These are phyloP conservation scores for Bruguiera parviflora DNA, from an alignment of 345 rosid genomes.

Conservation along the genomic window DNA sequence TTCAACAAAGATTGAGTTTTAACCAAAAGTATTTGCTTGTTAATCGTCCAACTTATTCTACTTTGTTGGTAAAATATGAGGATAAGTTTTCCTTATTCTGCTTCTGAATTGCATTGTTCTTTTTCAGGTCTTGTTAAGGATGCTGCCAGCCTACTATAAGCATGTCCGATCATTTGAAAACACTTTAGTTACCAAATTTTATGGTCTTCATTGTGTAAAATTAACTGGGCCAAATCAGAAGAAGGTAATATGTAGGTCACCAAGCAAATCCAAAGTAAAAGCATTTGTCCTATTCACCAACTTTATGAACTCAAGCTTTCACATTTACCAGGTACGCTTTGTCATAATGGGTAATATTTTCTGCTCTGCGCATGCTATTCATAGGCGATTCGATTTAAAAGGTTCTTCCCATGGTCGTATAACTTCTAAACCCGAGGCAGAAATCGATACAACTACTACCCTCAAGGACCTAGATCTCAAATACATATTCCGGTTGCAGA, in stretches of 20 bases:
- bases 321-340: slow-evolving; percentile 63
- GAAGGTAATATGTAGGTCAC: slow-evolving; percentile 49
- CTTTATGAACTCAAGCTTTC: slow-evolving; percentile 1
- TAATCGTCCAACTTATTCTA: neutral
- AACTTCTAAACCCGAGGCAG: slow-evolving; percentile 79
- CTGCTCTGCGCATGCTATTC: slow-evolving; percentile 64
- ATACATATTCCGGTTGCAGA: slow-evolving; percentile 65
- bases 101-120: neutral
- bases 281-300: neutral
- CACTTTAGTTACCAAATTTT: slow-evolving; percentile 88
- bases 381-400: slow-evolving; percentile 90
- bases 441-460: slow-evolving; percentile 83
- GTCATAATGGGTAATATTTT: slow-evolving; percentile 95
- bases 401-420: slow-evolving; percentile 98
- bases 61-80: neutral
- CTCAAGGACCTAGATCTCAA: slow-evolving; percentile 98
- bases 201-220: slow-evolving; percentile 94
- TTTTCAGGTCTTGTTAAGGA: slow-evolving; percentile 79
- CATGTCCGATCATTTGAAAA: slow-evolving; percentile 85
- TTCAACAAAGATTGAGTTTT: neutral
- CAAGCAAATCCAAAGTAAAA: neutral
- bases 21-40: too few relatives aligned
- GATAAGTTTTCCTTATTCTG: neutral
- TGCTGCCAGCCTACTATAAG: slow-evolving; percentile 92
- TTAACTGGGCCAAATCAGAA: slow-evolving; percentile 78